Percentiles rank a stretch among this genome's conserved stretches.
phyloP scores from a whole-genome alignment of 108 stramenopile genomes.

The Epithemia pelagica region DNA sequence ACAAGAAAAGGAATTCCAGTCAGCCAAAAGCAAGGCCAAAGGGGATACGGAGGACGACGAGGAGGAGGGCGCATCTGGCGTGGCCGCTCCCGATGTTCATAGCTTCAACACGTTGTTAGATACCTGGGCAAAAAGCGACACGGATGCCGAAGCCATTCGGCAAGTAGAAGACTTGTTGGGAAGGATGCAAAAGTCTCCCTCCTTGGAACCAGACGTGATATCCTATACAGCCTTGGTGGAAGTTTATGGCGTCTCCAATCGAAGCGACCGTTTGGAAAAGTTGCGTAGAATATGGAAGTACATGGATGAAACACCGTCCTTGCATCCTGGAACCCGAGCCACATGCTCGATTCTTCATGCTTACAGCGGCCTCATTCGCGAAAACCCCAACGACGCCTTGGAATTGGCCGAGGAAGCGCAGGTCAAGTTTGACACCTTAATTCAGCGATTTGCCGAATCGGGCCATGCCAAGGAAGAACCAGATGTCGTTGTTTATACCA shows the following conservation, averaged over 20 bases:
- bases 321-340: slow-evolving; percentile 22
- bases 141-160: slow-evolving; percentile 15
- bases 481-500: slow-evolving; percentile 45
- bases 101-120: slow-evolving; percentile 25
- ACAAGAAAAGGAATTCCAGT: slow-evolving; percentile 2
- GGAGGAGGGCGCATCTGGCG: slow-evolving; percentile 9
- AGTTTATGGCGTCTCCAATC: slow-evolving; percentile 45
- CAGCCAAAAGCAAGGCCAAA: slow-evolving; percentile 9
- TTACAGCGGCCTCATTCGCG: slow-evolving; percentile 7
- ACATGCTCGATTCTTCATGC: slow-evolving; percentile 27
- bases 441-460: slow-evolving; percentile 14
- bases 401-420: slow-evolving; percentile 40
- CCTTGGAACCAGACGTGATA: slow-evolving; percentile 33
- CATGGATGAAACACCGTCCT: slow-evolving; percentile 15
- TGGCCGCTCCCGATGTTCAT: slow-evolving; percentile 4
- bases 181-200: slow-evolving; percentile 14
- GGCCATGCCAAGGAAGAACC: slow-evolving; percentile 24
- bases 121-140: slow-evolving; percentile 25
- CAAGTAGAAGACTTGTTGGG: slow-evolving; percentile 22
- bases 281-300: slow-evolving; percentile 22
- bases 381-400: slow-evolving; percentile 7
- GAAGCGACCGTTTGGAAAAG: slow-evolving; percentile 18
- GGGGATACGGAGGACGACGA: slow-evolving; percentile 8
- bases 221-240: slow-evolving; percentile 58
- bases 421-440: slow-evolving; percentile 9